Conservation (phyloP, 2,329 filamentous ascomycete genomes). For the Epichloe elymi region DNA sequence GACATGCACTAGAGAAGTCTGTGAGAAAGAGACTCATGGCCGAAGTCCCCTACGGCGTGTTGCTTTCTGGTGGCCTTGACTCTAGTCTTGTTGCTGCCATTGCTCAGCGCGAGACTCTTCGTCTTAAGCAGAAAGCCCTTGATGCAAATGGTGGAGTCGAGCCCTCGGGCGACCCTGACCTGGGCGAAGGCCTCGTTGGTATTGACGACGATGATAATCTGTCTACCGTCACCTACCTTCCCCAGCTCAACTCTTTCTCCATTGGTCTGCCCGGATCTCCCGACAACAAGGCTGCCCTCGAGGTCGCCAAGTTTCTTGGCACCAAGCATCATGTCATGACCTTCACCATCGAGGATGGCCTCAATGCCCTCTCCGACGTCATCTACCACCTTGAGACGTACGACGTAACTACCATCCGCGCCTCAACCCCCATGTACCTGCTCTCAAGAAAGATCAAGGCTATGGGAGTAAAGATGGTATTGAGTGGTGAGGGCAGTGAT, state of each 20-base stretch:
- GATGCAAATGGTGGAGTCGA: slow-evolving; percentile 31
- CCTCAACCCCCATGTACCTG: slow-evolving; percentile 97
- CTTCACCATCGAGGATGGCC: slow-evolving; percentile 92
- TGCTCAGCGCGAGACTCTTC: slow-evolving; percentile 80
- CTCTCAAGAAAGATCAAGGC: slow-evolving; percentile 98
- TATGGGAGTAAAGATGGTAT: slow-evolving; percentile 98
- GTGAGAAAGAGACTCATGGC: slow-evolving; percentile 97
- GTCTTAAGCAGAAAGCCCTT: slow-evolving; percentile 54
- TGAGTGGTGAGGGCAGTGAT: slow-evolving; percentile 91
- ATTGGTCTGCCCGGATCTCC: slow-evolving; percentile 90
- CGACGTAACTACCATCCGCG: slow-evolving; percentile 96
- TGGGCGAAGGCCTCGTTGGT: slow-evolving; percentile 67
- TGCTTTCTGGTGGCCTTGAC: slow-evolving; percentile 89
- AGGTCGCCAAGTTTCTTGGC: slow-evolving; percentile 92
- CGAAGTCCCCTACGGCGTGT: slow-evolving; percentile 92
- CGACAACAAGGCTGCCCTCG: slow-evolving; percentile 79
- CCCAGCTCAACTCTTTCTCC: slow-evolving; percentile 96
- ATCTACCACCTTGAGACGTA: slow-evolving; percentile 97
- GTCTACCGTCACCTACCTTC: slow-evolving; percentile 79
- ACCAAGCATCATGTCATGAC: slow-evolving; percentile 98
- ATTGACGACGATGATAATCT: slow-evolving; percentile 88
- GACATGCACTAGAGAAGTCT: slow-evolving; percentile 73
- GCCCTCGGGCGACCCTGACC: slow-evolving; percentile 37
- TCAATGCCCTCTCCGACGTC: slow-evolving; percentile 92
- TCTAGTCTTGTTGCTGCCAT: slow-evolving; percentile 92